Percentiles rank a stretch among this genome's conserved stretches.
Conservation (phyloP, 257 asterid species). For the Apocynum venetum region DNA sequence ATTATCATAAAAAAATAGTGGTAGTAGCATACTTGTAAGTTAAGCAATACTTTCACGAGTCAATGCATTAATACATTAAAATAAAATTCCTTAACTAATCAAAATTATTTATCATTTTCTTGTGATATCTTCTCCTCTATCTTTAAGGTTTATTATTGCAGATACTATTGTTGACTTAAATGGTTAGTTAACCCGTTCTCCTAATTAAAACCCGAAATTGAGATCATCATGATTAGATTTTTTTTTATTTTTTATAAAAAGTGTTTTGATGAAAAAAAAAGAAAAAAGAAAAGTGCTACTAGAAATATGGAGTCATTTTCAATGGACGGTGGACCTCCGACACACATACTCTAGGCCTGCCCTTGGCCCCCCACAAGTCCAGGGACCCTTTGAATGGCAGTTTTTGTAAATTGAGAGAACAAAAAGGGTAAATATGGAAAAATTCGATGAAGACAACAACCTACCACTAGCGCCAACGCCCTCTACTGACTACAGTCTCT, state of each 20-base stretch:
- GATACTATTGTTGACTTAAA: conserved; percentile 14
- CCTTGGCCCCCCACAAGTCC: not conserved
- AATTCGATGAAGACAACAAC: conserved; percentile 19
- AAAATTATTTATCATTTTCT: not conserved
- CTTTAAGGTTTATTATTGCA: not conserved
- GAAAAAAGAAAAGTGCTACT: not conserved
- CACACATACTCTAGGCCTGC: conserved; percentile 8
- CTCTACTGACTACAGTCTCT: conserved; percentile 20
- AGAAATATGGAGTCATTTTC: conserved; percentile 14
- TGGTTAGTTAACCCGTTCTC: conserved; percentile 19
- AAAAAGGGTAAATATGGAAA: conserved; percentile 17
- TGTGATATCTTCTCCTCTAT: not conserved
- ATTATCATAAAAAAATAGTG: conserved; percentile 3
- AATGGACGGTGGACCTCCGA: conserved; percentile 21
- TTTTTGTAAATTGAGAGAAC: conserved; percentile 7
- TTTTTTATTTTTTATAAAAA: too few relatives aligned
- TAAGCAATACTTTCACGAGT: conserved; percentile 6
- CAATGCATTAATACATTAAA: not conserved
- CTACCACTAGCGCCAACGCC: conserved; percentile 15
- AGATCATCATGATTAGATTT: conserved; percentile 3
- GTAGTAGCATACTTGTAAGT: not conserved
- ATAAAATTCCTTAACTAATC: not conserved
- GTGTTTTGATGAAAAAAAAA: not conserved
- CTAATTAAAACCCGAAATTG: conserved; percentile 6
- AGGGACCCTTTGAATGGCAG: not conserved